phyloP scores from a whole-genome alignment of 345 rosid species.

The Gossypium arboreum region DNA sequence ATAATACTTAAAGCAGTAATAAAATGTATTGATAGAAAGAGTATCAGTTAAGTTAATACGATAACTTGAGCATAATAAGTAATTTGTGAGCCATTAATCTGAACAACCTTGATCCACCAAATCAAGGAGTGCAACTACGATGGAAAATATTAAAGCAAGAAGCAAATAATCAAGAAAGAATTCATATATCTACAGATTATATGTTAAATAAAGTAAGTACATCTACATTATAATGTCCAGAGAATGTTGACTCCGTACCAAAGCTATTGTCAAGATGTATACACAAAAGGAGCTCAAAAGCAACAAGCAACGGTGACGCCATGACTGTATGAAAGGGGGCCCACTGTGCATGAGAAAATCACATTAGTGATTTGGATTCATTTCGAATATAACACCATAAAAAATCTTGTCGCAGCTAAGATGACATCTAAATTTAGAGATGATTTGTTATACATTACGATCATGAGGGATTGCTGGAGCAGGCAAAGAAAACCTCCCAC shows the following conservation, averaged over 20 bases:
- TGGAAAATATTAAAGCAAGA: not conserved
- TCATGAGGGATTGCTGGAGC: slow-evolving; percentile 85
- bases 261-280: slow-evolving; percentile 59
- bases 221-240: slow-evolving; percentile 7
- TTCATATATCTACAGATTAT: not conserved
- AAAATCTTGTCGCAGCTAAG: slow-evolving; percentile 4
- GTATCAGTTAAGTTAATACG: not conserved
- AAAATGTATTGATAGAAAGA: not conserved
- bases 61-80: not conserved
- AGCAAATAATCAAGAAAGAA: not conserved
- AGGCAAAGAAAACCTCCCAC: slow-evolving; percentile 89
- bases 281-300: slow-evolving; percentile 81
- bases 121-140: not conserved
- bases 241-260: slow-evolving; percentile 33
- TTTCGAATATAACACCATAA: not conserved
- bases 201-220: not conserved
- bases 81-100: not conserved
- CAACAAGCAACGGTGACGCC: slow-evolving; percentile 79
- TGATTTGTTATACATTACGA: slow-evolving; percentile 51
- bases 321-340: slow-evolving; percentile 76
- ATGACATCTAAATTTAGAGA: slow-evolving; percentile 7
- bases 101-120: not conserved
- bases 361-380: not conserved
- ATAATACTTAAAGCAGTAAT: not conserved
- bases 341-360: slow-evolving; percentile 59